Base-by-base conservation (phyloP, 495 filamentous ascomycete species). In the Penicillium lividum region DNA sequence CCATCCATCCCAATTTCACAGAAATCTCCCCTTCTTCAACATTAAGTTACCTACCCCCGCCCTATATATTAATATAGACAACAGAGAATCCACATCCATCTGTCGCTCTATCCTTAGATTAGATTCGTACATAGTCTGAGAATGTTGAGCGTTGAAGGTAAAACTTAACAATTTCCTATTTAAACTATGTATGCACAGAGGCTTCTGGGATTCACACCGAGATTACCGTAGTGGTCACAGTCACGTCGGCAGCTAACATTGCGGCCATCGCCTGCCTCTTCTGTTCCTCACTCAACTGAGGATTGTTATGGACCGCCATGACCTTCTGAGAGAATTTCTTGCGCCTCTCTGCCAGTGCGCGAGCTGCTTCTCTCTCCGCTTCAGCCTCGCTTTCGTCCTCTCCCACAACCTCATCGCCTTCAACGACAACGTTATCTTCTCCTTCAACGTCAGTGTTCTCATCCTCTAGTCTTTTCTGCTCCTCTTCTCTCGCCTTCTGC, bases 401-500 rank as follows among this genome's bases (percentile, higher is more conserved):
- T 6, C 38, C 38, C 15, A 40, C 15, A 13, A 40, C 38, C 4
- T 40, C 38, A 40, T 15, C 38, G 6, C 13, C 13, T 40, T 16
- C 10, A 13, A 40, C 10, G 15, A 5, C 4, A 7, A 40, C 15
- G 4, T 5, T 9, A 36, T 36, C 10, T 15, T 38, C 34, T 0
- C 1, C 34, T 16, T 40, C 38, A 5, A 6, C 15, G 0, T 40
- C 15, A 5, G 10, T 3, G 10, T 40, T n/a, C 38, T 40, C 13
- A 0, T 40, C 38, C 15, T 40, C 10, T 5, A 40, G 38, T 40
- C 0, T 11, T 13, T 40, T 40, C 38, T 40, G 10, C 38, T 40
- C 48, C 48, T 58, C 49, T 25, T 51, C 49, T 30, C 6, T 27
- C 7, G 13, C 15, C 31, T 51, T 49, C 27, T 34, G 29, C 34